Conservation (phyloP, 2,329 filamentous ascomycete species). For the Xylariomycetidae sp. region DNA sequence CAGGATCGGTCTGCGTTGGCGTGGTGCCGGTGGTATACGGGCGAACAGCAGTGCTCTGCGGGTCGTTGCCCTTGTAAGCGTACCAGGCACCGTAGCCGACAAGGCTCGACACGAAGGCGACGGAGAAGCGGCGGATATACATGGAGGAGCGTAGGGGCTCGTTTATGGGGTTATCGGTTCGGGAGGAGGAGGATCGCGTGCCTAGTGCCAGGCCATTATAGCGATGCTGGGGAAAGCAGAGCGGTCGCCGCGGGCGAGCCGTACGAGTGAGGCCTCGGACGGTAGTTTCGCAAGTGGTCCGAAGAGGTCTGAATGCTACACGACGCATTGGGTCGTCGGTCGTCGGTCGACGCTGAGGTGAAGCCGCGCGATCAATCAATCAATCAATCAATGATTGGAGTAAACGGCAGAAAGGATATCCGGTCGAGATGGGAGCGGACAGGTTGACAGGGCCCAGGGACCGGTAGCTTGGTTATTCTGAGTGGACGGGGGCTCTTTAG, state of each 20-base stretch:
- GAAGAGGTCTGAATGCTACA: conserved; percentile 60
- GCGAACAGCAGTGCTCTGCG: conserved; percentile 28
- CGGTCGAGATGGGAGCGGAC: conserved; percentile 7
- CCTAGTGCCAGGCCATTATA: conserved; percentile 21
- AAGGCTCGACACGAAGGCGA: conserved; percentile 62
- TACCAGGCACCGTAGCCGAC: conserved; percentile 76
- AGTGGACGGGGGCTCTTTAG: too few species aligned
- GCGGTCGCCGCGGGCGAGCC: conserved; percentile 34
- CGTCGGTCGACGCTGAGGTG: conserved; percentile 4
- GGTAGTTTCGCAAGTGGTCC: conserved; percentile 60
- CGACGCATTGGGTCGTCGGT: conserved; percentile 56
- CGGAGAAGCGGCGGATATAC: conserved; percentile 64
- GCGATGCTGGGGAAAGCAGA: conserved; percentile 22
- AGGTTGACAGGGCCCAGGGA: too few species aligned
- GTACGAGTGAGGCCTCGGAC: conserved; percentile 54
- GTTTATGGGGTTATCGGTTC: conserved; percentile 31
- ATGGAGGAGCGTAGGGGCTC: conserved; percentile 62
- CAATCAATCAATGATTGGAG: conserved; percentile 8
- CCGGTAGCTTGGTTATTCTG: too few species aligned
- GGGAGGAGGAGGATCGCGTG: conserved; percentile 35
- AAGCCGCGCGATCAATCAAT: not conserved
- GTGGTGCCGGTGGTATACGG: conserved; percentile 37
- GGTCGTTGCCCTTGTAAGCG: conserved; percentile 49
- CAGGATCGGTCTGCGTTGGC: conserved; percentile 26
- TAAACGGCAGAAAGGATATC: conserved; percentile 8